Evolutionary conservation across 306 rosid genomes (phyloP).

Genomic region (Pueraria montana): DNA sequence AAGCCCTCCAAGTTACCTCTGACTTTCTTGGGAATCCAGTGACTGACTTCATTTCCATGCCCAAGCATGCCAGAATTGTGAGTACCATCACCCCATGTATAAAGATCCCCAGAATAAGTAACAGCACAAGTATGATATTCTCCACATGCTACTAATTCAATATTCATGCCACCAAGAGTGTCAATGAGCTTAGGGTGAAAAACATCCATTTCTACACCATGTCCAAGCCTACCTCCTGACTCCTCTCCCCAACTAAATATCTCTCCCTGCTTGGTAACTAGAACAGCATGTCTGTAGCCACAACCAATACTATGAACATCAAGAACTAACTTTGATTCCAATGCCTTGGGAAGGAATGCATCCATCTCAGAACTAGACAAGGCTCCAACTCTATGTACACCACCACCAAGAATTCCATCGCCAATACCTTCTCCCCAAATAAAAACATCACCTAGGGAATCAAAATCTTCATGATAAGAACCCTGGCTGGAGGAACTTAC

Average conservation of each 20-base stretch:
- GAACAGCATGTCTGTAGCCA: constrained; percentile 84
- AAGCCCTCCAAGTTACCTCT: constrained; percentile 78
- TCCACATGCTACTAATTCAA: constrained; percentile 92
- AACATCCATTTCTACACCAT: constrained; percentile 82
- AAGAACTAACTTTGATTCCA: constrained; percentile 85
- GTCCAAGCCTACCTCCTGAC: constrained; percentile 97
- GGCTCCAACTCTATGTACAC: constrained; percentile 68
- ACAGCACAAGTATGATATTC: constrained; percentile 97
- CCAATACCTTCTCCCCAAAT: constrained; percentile 89
- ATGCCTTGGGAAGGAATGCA: constrained; percentile 86
- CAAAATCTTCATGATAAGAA: constrained; percentile 85
- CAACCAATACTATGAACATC: constrained; percentile 92
- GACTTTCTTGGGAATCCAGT: constrained; percentile 91
- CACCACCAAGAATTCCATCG: constrained; percentile 85
- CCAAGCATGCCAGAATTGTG: constrained; percentile 83
- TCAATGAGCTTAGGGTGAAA: constrained; percentile 84
- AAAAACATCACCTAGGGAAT: constrained; percentile 82
- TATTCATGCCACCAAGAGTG: constrained; percentile 72
- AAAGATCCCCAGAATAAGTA: constrained; percentile 89
- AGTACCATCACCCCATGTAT: constrained; percentile 95
- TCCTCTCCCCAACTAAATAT: constrained; percentile 98
- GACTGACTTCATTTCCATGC: constrained; percentile 84
- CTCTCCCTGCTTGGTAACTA: constrained; percentile 93
- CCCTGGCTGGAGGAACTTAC: constrained; percentile 97
- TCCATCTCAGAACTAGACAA: constrained; percentile 67